Base-by-base conservation (phyloP, 257 asterid genomes). In the Haberlea rhodopensis region DNA sequence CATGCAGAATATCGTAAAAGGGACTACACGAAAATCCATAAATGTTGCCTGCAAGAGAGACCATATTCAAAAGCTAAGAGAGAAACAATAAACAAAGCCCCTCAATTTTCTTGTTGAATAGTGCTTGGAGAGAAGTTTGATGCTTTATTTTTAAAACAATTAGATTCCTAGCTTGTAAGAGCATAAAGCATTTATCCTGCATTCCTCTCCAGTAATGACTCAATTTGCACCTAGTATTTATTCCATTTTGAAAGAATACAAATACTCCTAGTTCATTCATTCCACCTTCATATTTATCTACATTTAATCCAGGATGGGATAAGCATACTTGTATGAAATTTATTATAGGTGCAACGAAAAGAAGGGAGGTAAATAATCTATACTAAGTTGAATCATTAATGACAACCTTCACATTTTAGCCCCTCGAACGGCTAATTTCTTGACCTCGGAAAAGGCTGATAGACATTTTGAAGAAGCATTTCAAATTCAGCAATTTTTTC, bases 1-100 rank as follows among this genome's bases (percentile, higher is more conserved):
- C 94, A 59, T 91, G 97, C 75, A 74, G 67, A 71, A 91, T 91
- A 68, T 79, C 79, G 46, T 91, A 70, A 73, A 63, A 8, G 69
- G 62, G n/a, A n/a, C n/a, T 19, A 11, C 66, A 23, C 63, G n/a
- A 40, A 72, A 57, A 28, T 4, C 22, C 29, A 23, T 16, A n/a
- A 7, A 25, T 6, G 25, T 62, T 62, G 48, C 52, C 55, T n/a
- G n/a, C n/a, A n/a, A n/a, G n/a, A n/a, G n/a, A n/a, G n/a, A n/a
- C n/a, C n/a, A n/a, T n/a, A n/a, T n/a, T n/a, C n/a, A n/a, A n/a
- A n/a, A n/a, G n/a, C n/a, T n/a, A n/a, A n/a, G n/a, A n/a, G n/a
- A n/a, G n/a, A n/a, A n/a, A n/a, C n/a, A n/a, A n/a, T n/a, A n/a
- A n/a, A n/a, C n/a, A n/a, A n/a, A n/a, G n/a, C n/a, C n/a, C n/a